phyloP scores from a whole-genome alignment of 257 asterid species.

The Echium plantagineum region DNA sequence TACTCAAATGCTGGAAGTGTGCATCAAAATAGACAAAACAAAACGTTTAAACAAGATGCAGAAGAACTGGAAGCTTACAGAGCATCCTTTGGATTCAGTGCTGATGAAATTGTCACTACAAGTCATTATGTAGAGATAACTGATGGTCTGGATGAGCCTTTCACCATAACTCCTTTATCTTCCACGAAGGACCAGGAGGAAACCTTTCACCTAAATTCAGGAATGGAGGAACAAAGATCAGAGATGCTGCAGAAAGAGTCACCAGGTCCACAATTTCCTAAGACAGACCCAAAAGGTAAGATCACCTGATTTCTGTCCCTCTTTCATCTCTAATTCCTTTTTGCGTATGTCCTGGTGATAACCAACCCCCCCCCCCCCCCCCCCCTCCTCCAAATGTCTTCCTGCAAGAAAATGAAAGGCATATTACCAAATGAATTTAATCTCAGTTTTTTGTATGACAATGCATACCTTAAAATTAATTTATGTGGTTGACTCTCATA shows the following conservation, averaged over 20 bases:
- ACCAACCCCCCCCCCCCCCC: neutral
- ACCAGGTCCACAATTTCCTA: slow-evolving; percentile 27
- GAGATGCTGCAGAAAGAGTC: slow-evolving; percentile 21
- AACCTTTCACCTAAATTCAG: slow-evolving; percentile 16
- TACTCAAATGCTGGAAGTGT: slow-evolving; percentile 50
- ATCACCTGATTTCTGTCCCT: slow-evolving; percentile 11
- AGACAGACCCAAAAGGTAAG: slow-evolving; percentile 29
- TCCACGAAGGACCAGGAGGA: slow-evolving; percentile 32
- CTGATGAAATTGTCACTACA: slow-evolving; percentile 84
- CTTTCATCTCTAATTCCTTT: slow-evolving; percentile 4
- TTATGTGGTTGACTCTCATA: too few relatives aligned
- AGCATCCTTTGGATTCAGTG: slow-evolving; percentile 98
- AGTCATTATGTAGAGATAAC: slow-evolving; percentile 82
- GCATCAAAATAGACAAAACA: slow-evolving; percentile 68
- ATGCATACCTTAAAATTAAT: too few relatives aligned
- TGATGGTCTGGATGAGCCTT: slow-evolving; percentile 65
- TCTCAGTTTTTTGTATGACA: too few relatives aligned
- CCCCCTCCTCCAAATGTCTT: neutral
- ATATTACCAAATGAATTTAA: too few relatives aligned
- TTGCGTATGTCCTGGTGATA: slow-evolving; percentile 26
- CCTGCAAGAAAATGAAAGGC: neutral
- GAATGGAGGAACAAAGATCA: slow-evolving; percentile 23
- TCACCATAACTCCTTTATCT: slow-evolving; percentile 52
- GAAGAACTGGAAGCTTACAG: slow-evolving; percentile 95
- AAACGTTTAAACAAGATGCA: slow-evolving; percentile 55